Evolutionary conservation across 1,284 basidiomycete genomes (phyloP).

Genomic region (Irpex lacteus): DNA sequence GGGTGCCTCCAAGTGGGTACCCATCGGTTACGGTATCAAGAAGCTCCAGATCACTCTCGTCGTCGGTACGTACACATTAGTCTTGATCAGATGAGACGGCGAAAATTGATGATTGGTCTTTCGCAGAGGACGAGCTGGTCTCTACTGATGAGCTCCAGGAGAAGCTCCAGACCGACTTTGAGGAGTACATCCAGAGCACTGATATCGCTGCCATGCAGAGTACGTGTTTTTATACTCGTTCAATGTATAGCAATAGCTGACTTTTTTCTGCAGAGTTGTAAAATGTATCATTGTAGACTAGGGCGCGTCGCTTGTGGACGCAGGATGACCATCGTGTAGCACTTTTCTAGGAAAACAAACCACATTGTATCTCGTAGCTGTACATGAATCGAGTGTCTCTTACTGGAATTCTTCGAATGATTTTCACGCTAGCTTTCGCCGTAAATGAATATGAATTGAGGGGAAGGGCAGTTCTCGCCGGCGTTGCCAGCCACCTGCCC

Average conservation of each 20-base stretch:
- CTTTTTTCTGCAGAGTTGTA: constrained; percentile 15
- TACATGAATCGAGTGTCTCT: not conserved
- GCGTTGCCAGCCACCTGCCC: constrained; percentile 5
- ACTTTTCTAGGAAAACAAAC: not conserved
- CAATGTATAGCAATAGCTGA: no score
- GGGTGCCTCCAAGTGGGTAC: constrained; percentile 89
- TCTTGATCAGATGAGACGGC: not conserved
- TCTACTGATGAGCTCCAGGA: constrained; percentile 96
- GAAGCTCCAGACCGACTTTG: constrained; percentile 73
- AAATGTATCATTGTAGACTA: constrained; percentile 3
- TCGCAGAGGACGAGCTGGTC: constrained; percentile 88
- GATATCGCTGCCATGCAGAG: constrained; percentile 92
- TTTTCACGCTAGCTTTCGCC: no score
- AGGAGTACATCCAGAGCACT: constrained; percentile 95
- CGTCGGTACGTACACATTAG: constrained; percentile 72
- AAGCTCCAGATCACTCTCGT: constrained; percentile 96
- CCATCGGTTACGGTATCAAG: constrained; percentile 91
- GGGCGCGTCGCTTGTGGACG: not conserved
- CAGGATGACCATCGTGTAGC: constrained; percentile 1
- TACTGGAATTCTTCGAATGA: not conserved
- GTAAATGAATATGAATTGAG: not conserved
- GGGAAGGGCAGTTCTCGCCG: not conserved
- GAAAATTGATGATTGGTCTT: constrained; percentile 5
- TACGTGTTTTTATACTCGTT: no score
- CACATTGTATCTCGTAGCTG: not conserved